Conservation (phyloP, 2,329 filamentous ascomycete genomes). For the Mycocentrospora acerina region DNA sequence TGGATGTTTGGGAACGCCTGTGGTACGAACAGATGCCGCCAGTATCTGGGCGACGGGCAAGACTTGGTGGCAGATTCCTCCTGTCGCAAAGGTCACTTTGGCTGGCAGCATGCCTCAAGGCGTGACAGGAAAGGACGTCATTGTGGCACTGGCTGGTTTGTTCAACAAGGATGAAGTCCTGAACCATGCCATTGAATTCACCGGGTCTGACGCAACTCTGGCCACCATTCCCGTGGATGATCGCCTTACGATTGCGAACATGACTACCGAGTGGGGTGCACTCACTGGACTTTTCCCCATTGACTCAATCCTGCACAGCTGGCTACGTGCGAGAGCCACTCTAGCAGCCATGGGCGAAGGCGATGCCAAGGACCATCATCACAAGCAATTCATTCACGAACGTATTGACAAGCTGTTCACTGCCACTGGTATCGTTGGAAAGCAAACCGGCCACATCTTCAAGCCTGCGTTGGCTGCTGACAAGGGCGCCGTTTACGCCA, state of each 20-base stretch:
- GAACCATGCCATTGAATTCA: constrained; percentile 89
- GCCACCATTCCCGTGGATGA: constrained; percentile 70
- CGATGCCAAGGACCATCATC: constrained; percentile 51
- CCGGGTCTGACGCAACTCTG: constrained; percentile 76
- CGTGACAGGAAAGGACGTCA: constrained; percentile 92
- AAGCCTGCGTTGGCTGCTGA: constrained; percentile 69
- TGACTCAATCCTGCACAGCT: constrained; percentile 68
- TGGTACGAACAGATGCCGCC: constrained; percentile 86
- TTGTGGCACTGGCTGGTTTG: constrained; percentile 81
- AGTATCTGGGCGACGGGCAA: constrained; percentile 79
- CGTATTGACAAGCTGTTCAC: constrained; percentile 69
- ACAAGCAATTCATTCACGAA: constrained; percentile 69
- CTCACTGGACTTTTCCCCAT: constrained; percentile 78
- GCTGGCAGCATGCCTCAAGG: constrained; percentile 73
- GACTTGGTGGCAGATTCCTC: constrained; percentile 90
- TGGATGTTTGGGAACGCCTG: constrained; percentile 72
- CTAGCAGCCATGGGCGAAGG: constrained; percentile 61
- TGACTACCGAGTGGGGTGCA: constrained; percentile 81
- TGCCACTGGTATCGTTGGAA: constrained; percentile 39
- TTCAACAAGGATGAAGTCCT: constrained; percentile 87
- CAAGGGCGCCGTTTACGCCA: constrained; percentile 76
- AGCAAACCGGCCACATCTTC: constrained; percentile 39
- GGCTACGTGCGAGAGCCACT: constrained; percentile 78
- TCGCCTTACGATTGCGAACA: constrained; percentile 74
- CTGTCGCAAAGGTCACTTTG: constrained; percentile 77